phyloP scores from a whole-genome alignment of 202 grass and related monocot genomes.

The Eragrostis tef region DNA sequence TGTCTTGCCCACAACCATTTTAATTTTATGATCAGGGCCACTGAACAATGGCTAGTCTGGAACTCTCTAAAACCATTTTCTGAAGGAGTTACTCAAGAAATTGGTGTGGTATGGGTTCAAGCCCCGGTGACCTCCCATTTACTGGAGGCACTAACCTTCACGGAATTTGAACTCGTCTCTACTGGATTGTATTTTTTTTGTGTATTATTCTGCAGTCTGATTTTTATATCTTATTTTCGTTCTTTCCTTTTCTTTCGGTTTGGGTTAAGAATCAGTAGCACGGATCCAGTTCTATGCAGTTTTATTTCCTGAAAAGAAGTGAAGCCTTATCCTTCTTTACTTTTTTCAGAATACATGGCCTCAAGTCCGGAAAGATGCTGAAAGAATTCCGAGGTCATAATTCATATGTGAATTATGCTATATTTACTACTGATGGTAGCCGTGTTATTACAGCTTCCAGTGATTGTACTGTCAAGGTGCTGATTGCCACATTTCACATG shows the following conservation, averaged over 20 bases:
- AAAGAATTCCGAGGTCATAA: conserved; percentile 95
- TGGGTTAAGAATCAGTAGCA: conserved; percentile 28
- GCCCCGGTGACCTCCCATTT: not conserved
- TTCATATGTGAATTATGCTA: conserved; percentile 93
- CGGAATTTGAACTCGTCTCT: not conserved
- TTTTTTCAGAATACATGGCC: conserved; percentile 82
- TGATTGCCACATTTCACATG: conserved; percentile 33
- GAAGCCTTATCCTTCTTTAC: conserved; percentile 9
- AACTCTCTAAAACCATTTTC: not conserved
- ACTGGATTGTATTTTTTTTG: conserved; percentile 24
- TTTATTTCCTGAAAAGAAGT: conserved; percentile 37
- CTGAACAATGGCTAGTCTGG: not conserved
- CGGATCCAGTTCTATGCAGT: conserved; percentile 12
- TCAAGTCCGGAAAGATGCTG: conserved; percentile 97
- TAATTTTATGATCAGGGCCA: not conserved
- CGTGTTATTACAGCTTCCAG: conserved; percentile 96
- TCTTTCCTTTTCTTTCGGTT: conserved; percentile 10
- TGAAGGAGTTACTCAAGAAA: not conserved
- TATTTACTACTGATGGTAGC: conserved; percentile 85
- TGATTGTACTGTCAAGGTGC: conserved; percentile 96
- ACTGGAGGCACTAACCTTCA: not conserved
- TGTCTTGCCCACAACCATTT: not conserved
- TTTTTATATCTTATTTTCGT: conserved; percentile 13
- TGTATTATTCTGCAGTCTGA: conserved; percentile 4
- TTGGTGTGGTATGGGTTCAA: not conserved